These are phyloP conservation scores for Trichophyton benhamiae DNA, from an alignment of 2,329 filamentous ascomycete species.

Conservation along the genomic window DNA sequence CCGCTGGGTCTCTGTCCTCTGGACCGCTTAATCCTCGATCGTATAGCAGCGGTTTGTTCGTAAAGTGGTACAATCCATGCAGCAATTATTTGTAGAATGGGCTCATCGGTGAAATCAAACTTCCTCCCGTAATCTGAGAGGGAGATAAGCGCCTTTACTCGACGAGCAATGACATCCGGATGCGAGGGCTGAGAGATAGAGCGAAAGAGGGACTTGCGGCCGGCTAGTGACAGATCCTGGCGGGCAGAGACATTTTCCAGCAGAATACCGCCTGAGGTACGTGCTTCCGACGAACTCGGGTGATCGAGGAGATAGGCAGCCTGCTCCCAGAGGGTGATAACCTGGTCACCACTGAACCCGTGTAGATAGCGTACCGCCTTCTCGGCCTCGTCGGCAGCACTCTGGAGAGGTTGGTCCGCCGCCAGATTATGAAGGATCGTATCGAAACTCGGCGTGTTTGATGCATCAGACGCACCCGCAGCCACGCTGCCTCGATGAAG, in stretches of 20 bases:
- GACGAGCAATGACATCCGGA: conserved; percentile 27
- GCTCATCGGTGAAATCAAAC: conserved; percentile 29
- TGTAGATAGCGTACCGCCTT: conserved; percentile 22
- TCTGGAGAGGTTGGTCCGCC: conserved; percentile 24
- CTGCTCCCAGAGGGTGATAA: conserved; percentile 29
- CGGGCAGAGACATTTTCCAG: conserved; percentile 28
- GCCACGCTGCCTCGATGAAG: conserved; percentile 31
- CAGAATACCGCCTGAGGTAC: conserved; percentile 24
- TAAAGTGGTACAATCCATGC: conserved; percentile 31
- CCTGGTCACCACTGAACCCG: conserved; percentile 30
- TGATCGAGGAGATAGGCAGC: conserved; percentile 28
- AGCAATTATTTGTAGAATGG: conserved; percentile 29
- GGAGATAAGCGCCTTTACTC: conserved; percentile 28
- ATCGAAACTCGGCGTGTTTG: conserved; percentile 28
- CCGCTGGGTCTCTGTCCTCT: conserved; percentile 24
- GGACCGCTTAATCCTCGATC: conserved; percentile 27
- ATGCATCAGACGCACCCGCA: conserved; percentile 25
- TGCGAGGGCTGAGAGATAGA: conserved; percentile 25
- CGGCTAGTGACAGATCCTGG: conserved; percentile 28
- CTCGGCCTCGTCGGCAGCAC: conserved; percentile 30
- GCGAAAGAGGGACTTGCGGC: conserved; percentile 25
- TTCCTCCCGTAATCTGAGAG: conserved; percentile 34
- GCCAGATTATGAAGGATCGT: conserved; percentile 24
- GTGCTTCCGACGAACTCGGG: conserved; percentile 25
- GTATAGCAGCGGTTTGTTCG: conserved; percentile 24